Base-by-base conservation (phyloP, 306 rosid genomes). In the Casuarina equisetifolia region DNA sequence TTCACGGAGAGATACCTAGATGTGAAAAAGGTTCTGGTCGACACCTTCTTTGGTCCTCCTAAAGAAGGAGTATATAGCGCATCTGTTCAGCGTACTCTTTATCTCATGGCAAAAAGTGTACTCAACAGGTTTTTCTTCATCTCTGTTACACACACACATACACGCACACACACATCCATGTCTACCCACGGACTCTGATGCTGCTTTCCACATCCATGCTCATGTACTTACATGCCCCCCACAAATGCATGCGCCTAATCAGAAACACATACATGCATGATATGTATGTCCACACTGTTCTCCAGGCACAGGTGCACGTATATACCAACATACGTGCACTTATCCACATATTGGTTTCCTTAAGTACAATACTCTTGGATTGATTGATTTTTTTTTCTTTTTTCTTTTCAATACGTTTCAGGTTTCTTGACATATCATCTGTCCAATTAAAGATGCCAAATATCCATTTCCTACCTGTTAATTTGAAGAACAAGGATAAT, bases 391-490 rank as follows among this genome's bases (percentile, higher is more conserved):
- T 74, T 20, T 20, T 57, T 25, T 12, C 10, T 6, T 52, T 53
- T 17, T 3, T 53, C 3, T 54, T 54, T 75, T 46, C 48, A 32
- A 9, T 83, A 87, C 39, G 1, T 79, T 85, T 72, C 90, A 95
- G 97, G 79, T 83, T 95, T 85, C 92, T 91, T 19, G 93, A 87
- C 80, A 77, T 95, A 62, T 83, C 86, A 64, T 84, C 85, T 9
- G 74, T 95, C 85, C 85, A 85, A 78, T 88, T 95, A 74, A 92
- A 91, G 84, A 91, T 95, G 99, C 99, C 99, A 74, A 95, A 95
- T 80, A 81, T 95, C 79, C 99, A 95, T 82, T 95, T 95, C 90
- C 76, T 95, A 68, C 97, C 99, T 19, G 92, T 90, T 86, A 95
- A 89, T 77, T 70, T 95, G 66, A 87, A 95, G 66, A 90, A 80